Base-by-base conservation (phyloP, 2,329 filamentous ascomycete species). In the Fusarium pseudocircinatum region DNA sequence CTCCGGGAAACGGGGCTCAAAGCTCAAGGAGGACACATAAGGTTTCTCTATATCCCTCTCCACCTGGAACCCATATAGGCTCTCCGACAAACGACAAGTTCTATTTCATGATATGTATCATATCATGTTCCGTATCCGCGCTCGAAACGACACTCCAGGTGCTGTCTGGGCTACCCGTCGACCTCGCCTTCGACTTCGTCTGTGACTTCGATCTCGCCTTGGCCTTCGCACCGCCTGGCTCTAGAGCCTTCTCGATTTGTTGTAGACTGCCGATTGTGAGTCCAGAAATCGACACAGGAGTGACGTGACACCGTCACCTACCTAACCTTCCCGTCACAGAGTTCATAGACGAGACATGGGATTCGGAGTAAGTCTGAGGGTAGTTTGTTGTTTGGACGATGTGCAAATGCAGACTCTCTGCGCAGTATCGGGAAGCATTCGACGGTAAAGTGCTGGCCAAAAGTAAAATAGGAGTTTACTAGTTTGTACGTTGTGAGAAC, bases 91-190 rank as follows among this genome's bases (percentile, higher is more conserved):
- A 22, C 56, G 34, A 43, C 32, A 32, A 39, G 47, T 61, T n/a
- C 60, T 73, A 77, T 67, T 77, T 77, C 75, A 77, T 77, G 62
- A 77, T 77, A 47, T 76, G 74, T 53, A 77, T 77, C 75, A 77
- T 77, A 44, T 77, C 75, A 63, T 77, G 75, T 44, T 77, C 73
- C 60, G 63, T 73, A 46, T 61, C 67, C 32, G 68, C 40, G 36
- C 75, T 69, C 26, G 61, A 58, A n/a, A 46, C 43, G 47, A 54
- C 40, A 24, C 59, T 64, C 39, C 70, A 73, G 40, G 62, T 70
- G 56, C 64, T 54, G 50, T 70, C 73, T 44, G 62, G 46, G 44
- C 67, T 73, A 24, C 58, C 63, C 32, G 66, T 67, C 24, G 64
- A 67, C 43, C 64, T 67, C 42, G 64, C n/a, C 43, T 49, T 60